These are phyloP conservation scores for Sugiyamaella paludigena DNA, from an alignment of 1,139 yeast genomes.

Conservation along the genomic window DNA sequence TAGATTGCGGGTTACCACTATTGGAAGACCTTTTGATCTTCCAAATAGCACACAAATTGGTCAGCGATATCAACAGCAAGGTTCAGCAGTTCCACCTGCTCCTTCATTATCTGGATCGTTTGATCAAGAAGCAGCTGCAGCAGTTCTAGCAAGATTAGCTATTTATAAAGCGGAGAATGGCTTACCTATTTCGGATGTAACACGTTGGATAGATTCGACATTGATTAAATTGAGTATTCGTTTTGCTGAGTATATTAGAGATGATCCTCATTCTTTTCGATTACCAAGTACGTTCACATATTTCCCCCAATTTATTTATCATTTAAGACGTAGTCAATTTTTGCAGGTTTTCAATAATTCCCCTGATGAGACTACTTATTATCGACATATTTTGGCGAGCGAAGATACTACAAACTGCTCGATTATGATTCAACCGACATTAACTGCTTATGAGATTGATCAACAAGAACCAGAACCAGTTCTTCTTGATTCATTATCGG, in stretches of 20 bases:
- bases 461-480: constrained; percentile 58
- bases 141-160: constrained; percentile 55
- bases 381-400: constrained; percentile 62
- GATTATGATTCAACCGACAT: constrained; percentile 74
- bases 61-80: constrained; percentile 53
- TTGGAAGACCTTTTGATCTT: constrained; percentile 18
- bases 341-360: constrained; percentile 71
- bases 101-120: constrained; percentile 39
- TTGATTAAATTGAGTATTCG: constrained; percentile 71
- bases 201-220: constrained; percentile 74
- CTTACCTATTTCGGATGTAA: constrained; percentile 58
- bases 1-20: constrained; percentile 58
- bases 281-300: constrained; percentile 67
- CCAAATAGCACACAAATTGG: not conserved
- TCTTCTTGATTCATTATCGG: constrained; percentile 63
- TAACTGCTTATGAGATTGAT: constrained; percentile 63
- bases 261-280: constrained; percentile 65
- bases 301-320: constrained; percentile 73
- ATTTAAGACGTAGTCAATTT: constrained; percentile 67
- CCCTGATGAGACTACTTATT: constrained; percentile 74
- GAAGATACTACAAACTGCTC: constrained; percentile 67
- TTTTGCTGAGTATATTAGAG: constrained; percentile 73
- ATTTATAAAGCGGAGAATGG: constrained; percentile 47
- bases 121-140: constrained; percentile 72
- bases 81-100: constrained; percentile 22